Conservation (phyloP, 177 flowering plant species). For the Vitis hybrid region DNA sequence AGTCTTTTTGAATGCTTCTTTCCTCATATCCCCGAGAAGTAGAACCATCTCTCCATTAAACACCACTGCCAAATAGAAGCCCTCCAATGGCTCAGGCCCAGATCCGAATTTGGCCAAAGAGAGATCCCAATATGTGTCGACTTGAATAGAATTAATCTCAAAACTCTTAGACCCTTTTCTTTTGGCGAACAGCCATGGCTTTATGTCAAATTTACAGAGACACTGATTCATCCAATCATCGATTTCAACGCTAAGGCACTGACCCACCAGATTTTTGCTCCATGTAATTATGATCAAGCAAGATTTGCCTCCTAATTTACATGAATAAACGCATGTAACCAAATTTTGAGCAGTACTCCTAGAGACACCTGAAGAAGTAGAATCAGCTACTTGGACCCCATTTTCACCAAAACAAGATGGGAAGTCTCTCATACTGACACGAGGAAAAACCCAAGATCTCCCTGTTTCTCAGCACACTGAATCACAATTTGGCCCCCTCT, state of each 20-base stretch:
- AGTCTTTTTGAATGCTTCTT: slow-evolving; percentile 34
- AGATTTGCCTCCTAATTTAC: slow-evolving; percentile 9
- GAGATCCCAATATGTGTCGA: no score
- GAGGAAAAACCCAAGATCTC: background rate
- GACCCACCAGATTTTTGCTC: slow-evolving; percentile 27
- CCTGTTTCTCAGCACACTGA: background rate
- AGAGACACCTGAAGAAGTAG: slow-evolving; percentile 14
- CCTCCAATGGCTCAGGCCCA: no score
- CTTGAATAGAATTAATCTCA: no score
- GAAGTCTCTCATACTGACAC: no score
- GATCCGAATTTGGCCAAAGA: no score
- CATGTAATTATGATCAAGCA: slow-evolving; percentile 24
- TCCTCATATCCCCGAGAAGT: slow-evolving; percentile 36
- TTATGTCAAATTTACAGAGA: slow-evolving; percentile 26
- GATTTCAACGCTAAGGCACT: slow-evolving; percentile 19
- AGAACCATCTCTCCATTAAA: slow-evolving; percentile 26
- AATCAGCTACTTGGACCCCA: slow-evolving; percentile 1
- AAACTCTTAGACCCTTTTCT: slow-evolving; percentile 1
- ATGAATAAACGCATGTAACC: slow-evolving; percentile 26
- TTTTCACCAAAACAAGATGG: no score
- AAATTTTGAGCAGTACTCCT: slow-evolving; percentile 23
- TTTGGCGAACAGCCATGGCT: slow-evolving; percentile 27
- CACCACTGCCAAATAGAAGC: slow-evolving; percentile 31
- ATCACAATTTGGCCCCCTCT: background rate
- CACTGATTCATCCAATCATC: background rate